Percentiles rank a stretch among this genome's conserved stretches.
These are phyloP conservation scores for Puccinia hordei DNA, from an alignment of 1,284 basidiomycete genomes.

Conservation along the genomic window DNA sequence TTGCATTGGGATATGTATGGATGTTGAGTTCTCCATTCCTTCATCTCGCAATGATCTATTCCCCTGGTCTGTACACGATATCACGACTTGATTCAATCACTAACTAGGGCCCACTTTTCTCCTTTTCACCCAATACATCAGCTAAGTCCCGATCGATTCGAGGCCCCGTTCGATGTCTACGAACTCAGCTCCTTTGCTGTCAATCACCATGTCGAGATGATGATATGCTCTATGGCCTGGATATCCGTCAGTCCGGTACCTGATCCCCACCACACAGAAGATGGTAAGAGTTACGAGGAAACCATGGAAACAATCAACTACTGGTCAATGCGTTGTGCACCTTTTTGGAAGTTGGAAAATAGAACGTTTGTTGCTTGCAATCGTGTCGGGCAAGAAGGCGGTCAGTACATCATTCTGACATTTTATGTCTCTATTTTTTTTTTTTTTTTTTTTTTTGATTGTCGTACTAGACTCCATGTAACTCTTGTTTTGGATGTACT, in stretches of 20 bases:
- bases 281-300: constrained; percentile 28
- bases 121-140: not conserved
- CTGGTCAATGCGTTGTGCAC: constrained; percentile 38
- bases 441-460: not conserved
- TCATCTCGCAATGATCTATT: not conserved
- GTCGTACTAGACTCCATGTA: not conserved
- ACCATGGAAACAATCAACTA: constrained; percentile 12
- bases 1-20: constrained; percentile 49
- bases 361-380: constrained; percentile 46
- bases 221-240: constrained; percentile 41
- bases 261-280: constrained; percentile 11
- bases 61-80: not conserved
- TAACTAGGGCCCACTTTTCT: not conserved
- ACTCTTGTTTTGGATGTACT: not conserved
- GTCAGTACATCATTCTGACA: not conserved
- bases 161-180: constrained; percentile 41
- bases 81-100: too few relatives aligned
- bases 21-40: constrained; percentile 37
- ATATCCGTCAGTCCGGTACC: constrained; percentile 9
- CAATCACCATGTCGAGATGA: constrained; percentile 19
- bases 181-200: constrained; percentile 37
- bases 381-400: constrained; percentile 35
- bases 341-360: constrained; percentile 25
- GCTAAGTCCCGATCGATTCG: constrained; percentile 36
- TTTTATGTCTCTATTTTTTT: not conserved